phyloP scores from a whole-genome alignment of 495 filamentous ascomycete genomes.

The Neurospora sp. region DNA sequence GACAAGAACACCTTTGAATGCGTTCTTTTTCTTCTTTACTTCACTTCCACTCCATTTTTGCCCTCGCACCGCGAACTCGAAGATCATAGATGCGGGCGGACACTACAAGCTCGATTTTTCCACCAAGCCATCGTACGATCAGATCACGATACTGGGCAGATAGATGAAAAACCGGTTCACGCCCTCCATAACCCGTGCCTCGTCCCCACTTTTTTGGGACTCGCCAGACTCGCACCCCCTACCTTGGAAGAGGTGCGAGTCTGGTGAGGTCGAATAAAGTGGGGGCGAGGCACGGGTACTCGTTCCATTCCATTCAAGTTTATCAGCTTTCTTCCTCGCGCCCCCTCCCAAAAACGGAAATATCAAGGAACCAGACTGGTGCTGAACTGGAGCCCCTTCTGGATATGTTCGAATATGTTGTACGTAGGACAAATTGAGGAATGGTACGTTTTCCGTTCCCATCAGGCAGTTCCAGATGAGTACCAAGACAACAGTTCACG shows the following conservation, averaged over 20 bases:
- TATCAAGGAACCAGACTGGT: neutral
- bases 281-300: neutral
- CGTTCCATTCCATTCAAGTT: neutral
- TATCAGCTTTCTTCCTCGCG: neutral
- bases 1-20: neutral
- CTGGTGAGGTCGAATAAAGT: too few relatives aligned
- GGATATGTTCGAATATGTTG: neutral
- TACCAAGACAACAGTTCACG: neutral
- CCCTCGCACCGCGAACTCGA: neutral
- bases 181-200: neutral
- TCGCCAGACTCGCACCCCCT: too few relatives aligned
- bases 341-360: neutral
- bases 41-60: neutral
- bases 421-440: neutral
- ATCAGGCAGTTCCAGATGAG: neutral
- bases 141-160: neutral
- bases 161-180: neutral
- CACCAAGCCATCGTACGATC: neutral
- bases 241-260: too few relatives aligned
- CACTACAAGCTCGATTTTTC: neutral
- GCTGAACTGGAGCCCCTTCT: neutral
- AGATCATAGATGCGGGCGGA: neutral
- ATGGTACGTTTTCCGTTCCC: neutral
- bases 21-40: neutral
- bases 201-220: too few relatives aligned